Percentiles rank a stretch among this genome's conserved stretches.
These are phyloP conservation scores for Penicillium sp. DNA, from an alignment of 2,329 filamentous ascomycete species.

Conservation along the genomic window DNA sequence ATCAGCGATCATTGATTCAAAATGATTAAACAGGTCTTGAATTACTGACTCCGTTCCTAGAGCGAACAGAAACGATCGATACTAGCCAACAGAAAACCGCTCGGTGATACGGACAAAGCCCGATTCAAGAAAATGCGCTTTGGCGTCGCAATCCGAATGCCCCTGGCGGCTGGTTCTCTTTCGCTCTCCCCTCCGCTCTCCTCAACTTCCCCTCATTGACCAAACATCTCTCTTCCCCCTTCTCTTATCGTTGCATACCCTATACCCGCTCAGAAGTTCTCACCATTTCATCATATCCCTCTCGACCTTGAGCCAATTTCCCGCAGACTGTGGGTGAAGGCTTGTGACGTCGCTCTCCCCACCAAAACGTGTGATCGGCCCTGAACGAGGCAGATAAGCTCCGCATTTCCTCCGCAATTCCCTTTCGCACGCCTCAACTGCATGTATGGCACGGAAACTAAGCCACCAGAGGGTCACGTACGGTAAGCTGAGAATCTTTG, in stretches of 20 bases:
- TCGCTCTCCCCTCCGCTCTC: slow-evolving; percentile 4
- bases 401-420: slow-evolving; percentile 37
- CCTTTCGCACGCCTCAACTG: slow-evolving; percentile 24
- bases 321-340: neutral
- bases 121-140: slow-evolving; percentile 15
- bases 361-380: slow-evolving; percentile 32
- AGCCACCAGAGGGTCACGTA: slow-evolving; percentile 70
- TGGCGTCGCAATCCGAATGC: slow-evolving; percentile 19
- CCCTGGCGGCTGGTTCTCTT: slow-evolving; percentile 19
- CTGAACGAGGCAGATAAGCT: slow-evolving; percentile 34
- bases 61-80: neutral
- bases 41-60: neutral
- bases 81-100: neutral
- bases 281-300: neutral
- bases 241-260: neutral
- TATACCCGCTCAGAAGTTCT: neutral
- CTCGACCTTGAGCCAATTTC: neutral
- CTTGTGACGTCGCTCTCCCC: slow-evolving; percentile 31
- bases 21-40: neutral
- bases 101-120: slow-evolving; percentile 5
- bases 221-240: slow-evolving; percentile 23
- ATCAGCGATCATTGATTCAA: neutral
- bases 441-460: slow-evolving; percentile 67
- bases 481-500: slow-evolving; percentile 53
- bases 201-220: slow-evolving; percentile 35